Evolutionary conservation across 192 early-diverging fungal genomes (phyloP), one percentile per base, ranked within the genome.

Genomic region (Backusella circina): DNA sequence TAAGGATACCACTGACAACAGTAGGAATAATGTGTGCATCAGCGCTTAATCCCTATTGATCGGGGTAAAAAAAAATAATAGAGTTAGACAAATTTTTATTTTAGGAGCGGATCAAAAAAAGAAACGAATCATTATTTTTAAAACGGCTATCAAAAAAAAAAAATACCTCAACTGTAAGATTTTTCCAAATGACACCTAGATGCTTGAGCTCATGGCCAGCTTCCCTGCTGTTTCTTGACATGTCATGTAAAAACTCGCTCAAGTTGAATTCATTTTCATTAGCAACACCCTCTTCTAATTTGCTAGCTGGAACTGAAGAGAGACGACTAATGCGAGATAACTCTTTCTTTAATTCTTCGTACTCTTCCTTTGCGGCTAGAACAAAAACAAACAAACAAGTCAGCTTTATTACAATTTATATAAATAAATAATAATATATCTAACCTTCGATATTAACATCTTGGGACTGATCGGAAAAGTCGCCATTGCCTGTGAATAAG

Each of bases 21-120:
- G 76, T 82, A 23, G 76, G 51, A n/a, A 82, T 78, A 15, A 77
- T 71, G 35, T 72, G 65, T 18, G 80, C 80, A 66, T 82, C 80
- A 0, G 76, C 76, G 1, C 68, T 73, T 15, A 78, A 32, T 28
- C 80, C 80, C 80, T 70, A 44, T 47, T 84, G 33, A 47, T 8
- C 38, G 16, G 21, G n/a, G n/a, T n/a, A n/a, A n/a, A n/a, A 70
- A 23, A 15, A 16, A 5, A 38, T 1, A 30, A 47, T 18, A 28
- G 16, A 1, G 37, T 68, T 68, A 21, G 44, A 47, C 44, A 18
- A 9, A 31, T 41, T 44, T 70, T 44, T 70, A 16, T 61, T 61
- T 61, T 61, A 61, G 54, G 21, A 6, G 12, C 39, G 37, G 41
- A 70, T 70, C 39, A 70, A 41, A 23, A 41, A 70, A 70, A 57